Evolutionary conservation across 1,139 yeast species (phyloP), one percentile per base, ranked within the genome.

Genomic region (Pichia sp.): DNA sequence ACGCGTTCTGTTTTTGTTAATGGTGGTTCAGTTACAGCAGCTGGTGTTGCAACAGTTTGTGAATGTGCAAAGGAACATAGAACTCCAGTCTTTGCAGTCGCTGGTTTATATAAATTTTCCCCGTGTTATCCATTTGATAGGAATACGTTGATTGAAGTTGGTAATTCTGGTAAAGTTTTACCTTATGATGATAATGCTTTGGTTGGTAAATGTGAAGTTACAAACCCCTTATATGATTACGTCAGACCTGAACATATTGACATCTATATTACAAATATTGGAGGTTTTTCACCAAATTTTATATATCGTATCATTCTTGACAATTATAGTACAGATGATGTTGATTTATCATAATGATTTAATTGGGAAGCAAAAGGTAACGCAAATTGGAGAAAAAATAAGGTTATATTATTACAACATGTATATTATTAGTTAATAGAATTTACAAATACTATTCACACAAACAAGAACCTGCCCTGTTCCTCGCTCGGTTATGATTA

Each of bases 241-340:
- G 84, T 95, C 44, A 84, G 93, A 6, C 99, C 99, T 0, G 98
- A 91, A 64, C 84, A 88, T 65, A 87, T 95, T 59, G 98, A 93
- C 69, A 88, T 95, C 59, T 90, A 86, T 69, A 88, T 93, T 63
- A 91, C 99, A 22, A 93, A 95, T 67, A 80, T 90, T 56, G 99
- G 99, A 46, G 98, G 98, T 31, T 91, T 87, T 67, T 88, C 98
- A 29, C 99, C 99, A 48, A 89, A 95, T 60, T 95, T 93, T 71
- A 86, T 93, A 51, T 95, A 95, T 71, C 84, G 99, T 71, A 86
- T 93, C 56, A 96, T 93, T 44, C 80, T 91, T 73, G 99, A 95
- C 70, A 90, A 91, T 70, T 95, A 95, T 71, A 85, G 85, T 68
- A 81, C 84, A 48, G 91, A 87, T 63, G 97, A 91, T 69, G 87